Conservation (phyloP, 1,284 basidiomycete genomes). For the Laetiporus sulphureus region DNA sequence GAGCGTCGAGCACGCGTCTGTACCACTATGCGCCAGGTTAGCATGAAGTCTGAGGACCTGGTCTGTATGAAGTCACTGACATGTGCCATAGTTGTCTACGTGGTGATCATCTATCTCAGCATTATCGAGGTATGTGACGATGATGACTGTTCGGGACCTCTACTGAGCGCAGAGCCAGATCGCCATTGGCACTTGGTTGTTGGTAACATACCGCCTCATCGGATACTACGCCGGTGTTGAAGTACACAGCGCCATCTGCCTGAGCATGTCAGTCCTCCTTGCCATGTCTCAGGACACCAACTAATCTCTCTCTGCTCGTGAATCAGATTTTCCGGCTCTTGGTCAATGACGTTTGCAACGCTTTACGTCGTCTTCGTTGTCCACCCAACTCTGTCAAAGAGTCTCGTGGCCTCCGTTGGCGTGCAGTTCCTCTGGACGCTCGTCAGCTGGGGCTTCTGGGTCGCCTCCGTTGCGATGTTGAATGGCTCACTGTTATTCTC, state of each 20-base stretch:
- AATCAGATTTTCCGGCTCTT: slow-evolving; percentile 45
- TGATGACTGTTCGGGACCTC: background rate
- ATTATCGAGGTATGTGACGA: slow-evolving; percentile 35
- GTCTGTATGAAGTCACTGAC: slow-evolving; percentile 6
- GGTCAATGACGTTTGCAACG: slow-evolving; percentile 47
- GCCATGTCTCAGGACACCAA: background rate
- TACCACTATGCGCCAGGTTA: slow-evolving; percentile 45
- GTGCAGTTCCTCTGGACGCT: slow-evolving; percentile 49
- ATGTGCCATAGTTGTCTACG: slow-evolving; percentile 33
- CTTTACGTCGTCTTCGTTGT: slow-evolving; percentile 47
- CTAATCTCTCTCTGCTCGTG: background rate
- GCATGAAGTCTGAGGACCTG: slow-evolving; percentile 11
- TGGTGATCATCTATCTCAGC: slow-evolving; percentile 41
- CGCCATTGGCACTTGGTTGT: slow-evolving; percentile 46
- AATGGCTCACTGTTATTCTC: slow-evolving; percentile 36
- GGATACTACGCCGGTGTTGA: slow-evolving; percentile 39
- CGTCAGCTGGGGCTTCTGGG: slow-evolving; percentile 51
- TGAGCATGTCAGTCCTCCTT: slow-evolving; percentile 38
- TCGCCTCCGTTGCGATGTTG: slow-evolving; percentile 42
- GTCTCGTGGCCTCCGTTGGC: slow-evolving; percentile 45
- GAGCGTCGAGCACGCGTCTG: slow-evolving; percentile 34
- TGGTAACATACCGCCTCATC: slow-evolving; percentile 45
- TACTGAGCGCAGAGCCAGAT: slow-evolving; percentile 28
- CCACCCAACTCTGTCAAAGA: slow-evolving; percentile 46
- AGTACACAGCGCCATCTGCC: slow-evolving; percentile 32